A percentile compares a stretch with the other conserved stretches of the same genome.
Conservation (phyloP, 108 stramenopile species). For the Skeletonema menzelii region DNA sequence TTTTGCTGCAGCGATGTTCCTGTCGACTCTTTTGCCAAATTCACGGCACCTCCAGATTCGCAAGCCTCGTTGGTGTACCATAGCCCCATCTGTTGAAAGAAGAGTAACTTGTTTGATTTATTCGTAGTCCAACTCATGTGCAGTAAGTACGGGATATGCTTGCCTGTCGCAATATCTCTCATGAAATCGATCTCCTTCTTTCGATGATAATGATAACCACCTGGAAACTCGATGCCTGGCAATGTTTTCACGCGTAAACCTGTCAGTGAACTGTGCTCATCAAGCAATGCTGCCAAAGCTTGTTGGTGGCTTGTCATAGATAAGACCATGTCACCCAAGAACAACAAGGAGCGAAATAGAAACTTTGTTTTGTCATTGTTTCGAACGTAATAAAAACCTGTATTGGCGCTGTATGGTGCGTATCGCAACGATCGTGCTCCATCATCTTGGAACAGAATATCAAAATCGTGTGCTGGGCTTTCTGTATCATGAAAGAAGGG, state of each 20-base stretch:
- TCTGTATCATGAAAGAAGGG: slow-evolving; percentile 55
- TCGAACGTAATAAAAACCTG: slow-evolving; percentile 90
- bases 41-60: slow-evolving; percentile 35
- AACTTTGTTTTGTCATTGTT: slow-evolving; percentile 72
- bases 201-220: slow-evolving; percentile 52
- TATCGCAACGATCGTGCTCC: slow-evolving; percentile 71
- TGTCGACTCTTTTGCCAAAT: slow-evolving; percentile 16
- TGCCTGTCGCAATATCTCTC: slow-evolving; percentile 45
- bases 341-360: slow-evolving; percentile 66
- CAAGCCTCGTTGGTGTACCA: slow-evolving; percentile 56
- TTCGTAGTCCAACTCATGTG: slow-evolving; percentile 75
- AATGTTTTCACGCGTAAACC: slow-evolving; percentile 77
- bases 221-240: slow-evolving; percentile 37
- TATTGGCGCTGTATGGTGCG: slow-evolving; percentile 70
- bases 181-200: slow-evolving; percentile 50
- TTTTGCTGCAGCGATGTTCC: slow-evolving; percentile 12
- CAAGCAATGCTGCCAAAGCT: slow-evolving; percentile 67
- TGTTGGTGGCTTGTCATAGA: slow-evolving; percentile 73
- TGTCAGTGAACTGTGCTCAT: slow-evolving; percentile 69
- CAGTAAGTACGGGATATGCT: slow-evolving; percentile 39
- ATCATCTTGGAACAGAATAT: slow-evolving; percentile 91
- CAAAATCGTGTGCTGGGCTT: slow-evolving; percentile 50
- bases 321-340: slow-evolving; percentile 67
- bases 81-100: slow-evolving; percentile 54
- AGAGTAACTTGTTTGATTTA: slow-evolving; percentile 56